Conservation (phyloP, 345 rosid genomes). For the Turritis glabra region DNA sequence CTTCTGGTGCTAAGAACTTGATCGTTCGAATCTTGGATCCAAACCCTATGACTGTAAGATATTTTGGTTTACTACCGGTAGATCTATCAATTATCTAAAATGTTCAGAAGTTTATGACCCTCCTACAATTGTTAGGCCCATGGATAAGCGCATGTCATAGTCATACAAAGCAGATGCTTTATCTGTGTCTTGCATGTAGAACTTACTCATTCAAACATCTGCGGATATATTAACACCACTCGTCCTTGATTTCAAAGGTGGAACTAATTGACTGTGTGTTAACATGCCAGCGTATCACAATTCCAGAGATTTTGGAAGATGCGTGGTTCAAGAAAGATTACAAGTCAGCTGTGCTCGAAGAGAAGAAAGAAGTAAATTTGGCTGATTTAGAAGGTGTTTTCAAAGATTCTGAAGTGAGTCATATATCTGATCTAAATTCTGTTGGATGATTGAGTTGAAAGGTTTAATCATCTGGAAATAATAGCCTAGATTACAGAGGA, state of each 20-base stretch:
- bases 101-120: not conserved
- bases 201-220: not conserved
- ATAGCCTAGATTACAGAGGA: too few relatives aligned
- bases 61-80: too few relatives aligned
- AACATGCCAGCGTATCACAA: constrained; percentile 72
- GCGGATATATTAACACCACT: not conserved
- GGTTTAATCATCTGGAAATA: too few relatives aligned
- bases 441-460: not conserved
- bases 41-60: constrained; percentile 82
- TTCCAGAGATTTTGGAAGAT: constrained; percentile 78
- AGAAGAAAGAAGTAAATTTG: constrained; percentile 61
- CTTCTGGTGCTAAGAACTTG: constrained; percentile 78
- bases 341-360: constrained; percentile 71
- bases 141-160: not conserved
- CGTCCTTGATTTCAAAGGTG: not conserved
- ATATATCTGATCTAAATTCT: constrained; percentile 5
- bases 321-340: constrained; percentile 86
- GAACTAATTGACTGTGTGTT: constrained; percentile 29
- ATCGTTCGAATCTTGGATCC: constrained; percentile 84
- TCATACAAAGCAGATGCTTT: not conserved
- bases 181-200: constrained; percentile 12
- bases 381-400: constrained; percentile 92
- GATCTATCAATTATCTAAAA: too few relatives aligned
- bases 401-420: constrained; percentile 76
- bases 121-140: not conserved